Evolutionary conservation across 1,284 basidiomycete species (phyloP), one percentile per base, ranked within the genome.

Genomic region (Xanthoconium separans): DNA sequence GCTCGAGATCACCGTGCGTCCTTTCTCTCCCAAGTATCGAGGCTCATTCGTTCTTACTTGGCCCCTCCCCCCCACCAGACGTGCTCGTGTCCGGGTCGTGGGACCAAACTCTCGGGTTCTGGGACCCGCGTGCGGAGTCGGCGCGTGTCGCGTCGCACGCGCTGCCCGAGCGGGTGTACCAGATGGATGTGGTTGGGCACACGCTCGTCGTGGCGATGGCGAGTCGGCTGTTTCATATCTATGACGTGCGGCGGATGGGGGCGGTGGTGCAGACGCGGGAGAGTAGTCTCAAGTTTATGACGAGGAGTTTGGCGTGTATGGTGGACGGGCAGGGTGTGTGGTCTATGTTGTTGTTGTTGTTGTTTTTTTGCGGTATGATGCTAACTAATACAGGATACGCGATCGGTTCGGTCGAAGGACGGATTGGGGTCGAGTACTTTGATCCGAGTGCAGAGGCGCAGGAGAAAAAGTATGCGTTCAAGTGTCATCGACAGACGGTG

Each of bases 341-440:
- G n/a, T n/a, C n/a, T n/a, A n/a, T n/a, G n/a, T n/a, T n/a, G n/a
- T n/a, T n/a, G n/a, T n/a, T n/a, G n/a, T n/a, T n/a, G n/a, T n/a
- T n/a, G n/a, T n/a, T n/a, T n/a, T n/a, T n/a, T n/a, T n/a, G n/a
- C n/a, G n/a, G n/a, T n/a, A n/a, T n/a, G n/a, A n/a, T n/a, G n/a
- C n/a, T n/a, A n/a, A n/a, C n/a, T n/a, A n/a, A n/a, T n/a, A n/a
- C 15, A 93, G 95, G 96, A 10, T 99, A 93, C 72, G 94, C 95
- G 2, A 93, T 90, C 0, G 91, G 88, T 0, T 96, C 93, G 0
- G 93, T 98, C 16, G 97, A 99, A 70, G 96, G 96, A 0, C 83
- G 96, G 39, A 95, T 99, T 53, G 94, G 95, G 0, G 95, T 99
- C 41, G 97, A 99, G 70, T 98, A 97, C 73, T 95, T 98, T 66